Conservation (phyloP, 805 yeast species). For the Yarrowia phangngaensis region DNA sequence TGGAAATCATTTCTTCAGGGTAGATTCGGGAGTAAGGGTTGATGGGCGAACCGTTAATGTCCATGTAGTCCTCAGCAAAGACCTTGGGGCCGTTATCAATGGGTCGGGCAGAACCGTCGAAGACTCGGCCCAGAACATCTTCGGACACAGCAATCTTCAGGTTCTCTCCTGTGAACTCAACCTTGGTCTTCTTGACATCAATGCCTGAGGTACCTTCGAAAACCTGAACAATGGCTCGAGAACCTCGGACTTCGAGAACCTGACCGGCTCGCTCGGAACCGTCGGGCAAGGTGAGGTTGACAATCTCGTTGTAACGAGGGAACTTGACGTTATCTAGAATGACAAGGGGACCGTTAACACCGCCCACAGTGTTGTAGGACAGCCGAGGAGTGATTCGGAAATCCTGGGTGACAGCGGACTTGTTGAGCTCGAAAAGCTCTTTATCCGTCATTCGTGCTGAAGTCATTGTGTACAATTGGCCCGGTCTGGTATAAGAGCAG, state of each 20-base stretch:
- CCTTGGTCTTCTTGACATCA: slow-evolving; percentile 95
- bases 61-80: slow-evolving; percentile 96
- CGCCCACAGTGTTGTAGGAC: slow-evolving; percentile 94
- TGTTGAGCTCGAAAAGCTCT: slow-evolving; percentile 59
- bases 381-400: slow-evolving; percentile 87
- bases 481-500: slow-evolving; percentile 8
- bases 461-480: slow-evolving; percentile 24
- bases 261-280: slow-evolving; percentile 95
- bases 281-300: slow-evolving; percentile 92
- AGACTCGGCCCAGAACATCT: slow-evolving; percentile 95
- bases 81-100: slow-evolving; percentile 98
- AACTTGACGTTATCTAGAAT: slow-evolving; percentile 80
- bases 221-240: slow-evolving; percentile 96
- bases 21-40: slow-evolving; percentile 97
- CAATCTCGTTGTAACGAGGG: slow-evolving; percentile 94
- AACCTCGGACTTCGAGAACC: slow-evolving; percentile 95
- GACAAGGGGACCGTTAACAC: slow-evolving; percentile 97
- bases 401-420: slow-evolving; percentile 87
- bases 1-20: slow-evolving; percentile 99
- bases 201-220: slow-evolving; percentile 99
- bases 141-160: slow-evolving; percentile 93
- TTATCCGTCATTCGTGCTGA: slow-evolving; percentile 25
- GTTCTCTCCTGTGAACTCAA: slow-evolving; percentile 94
- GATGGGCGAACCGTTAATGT: slow-evolving; percentile 98
- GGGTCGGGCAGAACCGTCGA: slow-evolving; percentile 98